Conservation (phyloP, 352 stramenopile genomes). For the Peronospora belbahrii region DNA sequence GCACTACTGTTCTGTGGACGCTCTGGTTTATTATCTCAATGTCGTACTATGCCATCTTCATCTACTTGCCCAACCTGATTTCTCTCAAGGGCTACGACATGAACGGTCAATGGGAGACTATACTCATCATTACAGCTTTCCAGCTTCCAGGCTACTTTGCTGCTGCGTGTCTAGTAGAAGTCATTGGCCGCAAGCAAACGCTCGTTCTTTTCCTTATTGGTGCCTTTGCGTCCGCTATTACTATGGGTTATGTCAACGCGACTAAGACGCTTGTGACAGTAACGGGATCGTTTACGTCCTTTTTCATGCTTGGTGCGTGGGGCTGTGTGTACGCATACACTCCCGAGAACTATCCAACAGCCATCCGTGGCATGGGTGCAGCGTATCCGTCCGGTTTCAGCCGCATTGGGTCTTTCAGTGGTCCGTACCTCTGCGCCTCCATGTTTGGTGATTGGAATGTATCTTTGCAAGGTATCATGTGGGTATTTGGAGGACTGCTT, state of each 20-base stretch:
- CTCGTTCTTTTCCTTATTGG: slow-evolving; percentile 45
- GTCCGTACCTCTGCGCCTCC: slow-evolving; percentile 50
- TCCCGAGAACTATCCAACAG: slow-evolving; percentile 66
- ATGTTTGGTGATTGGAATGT: slow-evolving; percentile 55
- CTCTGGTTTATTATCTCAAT: slow-evolving; percentile 65
- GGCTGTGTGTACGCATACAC: slow-evolving; percentile 69
- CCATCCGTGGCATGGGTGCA: slow-evolving; percentile 59
- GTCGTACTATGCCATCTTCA: slow-evolving; percentile 67
- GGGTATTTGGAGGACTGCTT: slow-evolving; percentile 57
- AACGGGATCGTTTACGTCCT: slow-evolving; percentile 44
- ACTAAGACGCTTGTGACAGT: slow-evolving; percentile 38
- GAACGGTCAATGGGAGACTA: slow-evolving; percentile 41
- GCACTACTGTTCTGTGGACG: slow-evolving; percentile 55
- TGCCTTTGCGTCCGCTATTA: slow-evolving; percentile 40
- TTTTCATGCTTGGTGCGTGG: slow-evolving; percentile 65
- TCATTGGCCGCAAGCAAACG: slow-evolving; percentile 45
- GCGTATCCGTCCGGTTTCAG: slow-evolving; percentile 59
- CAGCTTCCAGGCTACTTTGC: slow-evolving; percentile 57
- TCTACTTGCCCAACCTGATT: slow-evolving; percentile 47
- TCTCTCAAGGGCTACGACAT: slow-evolving; percentile 55
- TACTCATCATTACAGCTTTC: slow-evolving; percentile 54
- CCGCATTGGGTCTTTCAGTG: slow-evolving; percentile 56
- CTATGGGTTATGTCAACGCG: slow-evolving; percentile 48
- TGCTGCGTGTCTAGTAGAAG: slow-evolving; percentile 43
- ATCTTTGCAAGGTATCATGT: slow-evolving; percentile 59